Conservation (phyloP, 2,329 filamentous ascomycete genomes). For the Esteya vermicola region DNA sequence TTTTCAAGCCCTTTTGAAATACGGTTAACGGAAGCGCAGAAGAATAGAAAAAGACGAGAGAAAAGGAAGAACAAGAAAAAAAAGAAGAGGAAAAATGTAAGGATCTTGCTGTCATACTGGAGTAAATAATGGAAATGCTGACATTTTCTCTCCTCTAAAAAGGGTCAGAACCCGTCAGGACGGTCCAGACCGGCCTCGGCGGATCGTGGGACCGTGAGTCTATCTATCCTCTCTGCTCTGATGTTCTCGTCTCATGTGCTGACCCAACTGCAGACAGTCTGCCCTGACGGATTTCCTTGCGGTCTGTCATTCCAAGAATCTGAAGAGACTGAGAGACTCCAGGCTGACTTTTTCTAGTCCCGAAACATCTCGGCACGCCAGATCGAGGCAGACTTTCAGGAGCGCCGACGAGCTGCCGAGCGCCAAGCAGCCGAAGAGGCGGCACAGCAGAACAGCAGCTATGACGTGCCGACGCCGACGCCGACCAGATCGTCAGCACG, state of each 20-base stretch:
- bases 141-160: neutral
- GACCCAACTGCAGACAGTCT: slow-evolving; percentile 22
- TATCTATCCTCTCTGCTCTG: neutral
- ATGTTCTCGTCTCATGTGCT: neutral
- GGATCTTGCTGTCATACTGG: neutral
- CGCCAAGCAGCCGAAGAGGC: slow-evolving; percentile 16
- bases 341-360: slow-evolving; percentile 27
- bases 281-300: slow-evolving; percentile 40
- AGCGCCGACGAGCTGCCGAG: slow-evolving; percentile 27
- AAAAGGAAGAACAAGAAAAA: neutral
- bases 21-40: neutral
- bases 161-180: slow-evolving; percentile 5
- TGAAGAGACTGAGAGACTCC: slow-evolving; percentile 12
- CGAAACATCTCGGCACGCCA: slow-evolving; percentile 56
- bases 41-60: neutral
- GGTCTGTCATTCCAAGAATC: slow-evolving; percentile 1
- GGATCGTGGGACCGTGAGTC: slow-evolving; percentile 19
- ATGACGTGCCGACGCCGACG: slow-evolving; percentile 7
- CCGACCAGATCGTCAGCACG: neutral
- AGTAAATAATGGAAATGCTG: too few relatives aligned
- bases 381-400: slow-evolving; percentile 35
- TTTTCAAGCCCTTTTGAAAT: too few relatives aligned
- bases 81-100: neutral
- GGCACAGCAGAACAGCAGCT: slow-evolving; percentile 9
- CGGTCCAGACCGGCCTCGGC: slow-evolving; percentile 2